Conservation (phyloP, 2,329 filamentous ascomycete genomes). For the Diaporthe velutina region DNA sequence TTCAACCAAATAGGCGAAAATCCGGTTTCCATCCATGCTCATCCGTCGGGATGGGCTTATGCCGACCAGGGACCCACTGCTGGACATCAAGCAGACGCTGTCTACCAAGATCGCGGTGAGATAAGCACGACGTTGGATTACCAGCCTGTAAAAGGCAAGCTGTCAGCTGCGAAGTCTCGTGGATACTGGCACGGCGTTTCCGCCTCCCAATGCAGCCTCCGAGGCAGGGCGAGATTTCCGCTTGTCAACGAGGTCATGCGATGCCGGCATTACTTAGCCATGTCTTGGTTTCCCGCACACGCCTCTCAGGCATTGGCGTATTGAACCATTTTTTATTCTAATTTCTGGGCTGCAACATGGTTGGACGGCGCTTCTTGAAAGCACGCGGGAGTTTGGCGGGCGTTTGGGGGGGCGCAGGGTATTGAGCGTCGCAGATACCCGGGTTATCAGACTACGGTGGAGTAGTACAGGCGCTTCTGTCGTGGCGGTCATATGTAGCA, state of each 20-base stretch:
- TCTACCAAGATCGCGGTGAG: conserved; percentile 41
- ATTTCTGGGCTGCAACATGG: background rate
- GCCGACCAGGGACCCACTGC: conserved; percentile 44
- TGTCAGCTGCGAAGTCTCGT: background rate
- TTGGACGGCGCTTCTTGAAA: background rate
- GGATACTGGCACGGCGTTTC: background rate
- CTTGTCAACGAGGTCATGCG: no score
- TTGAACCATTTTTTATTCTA: background rate
- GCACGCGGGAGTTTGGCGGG: background rate
- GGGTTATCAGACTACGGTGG: conserved; percentile 10
- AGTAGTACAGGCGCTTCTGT: background rate
- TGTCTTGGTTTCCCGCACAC: background rate
- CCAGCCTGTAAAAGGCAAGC: background rate
- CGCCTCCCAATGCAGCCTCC: no score
- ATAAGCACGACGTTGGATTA: background rate
- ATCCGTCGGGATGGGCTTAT: conserved; percentile 67
- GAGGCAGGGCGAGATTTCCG: background rate
- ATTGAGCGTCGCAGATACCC: background rate
- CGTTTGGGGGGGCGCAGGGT: background rate
- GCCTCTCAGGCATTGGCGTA: background rate
- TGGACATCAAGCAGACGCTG: conserved; percentile 37
- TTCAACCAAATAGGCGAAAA: conserved; percentile 61
- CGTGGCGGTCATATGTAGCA: no score
- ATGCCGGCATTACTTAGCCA: background rate
- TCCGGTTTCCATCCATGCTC: conserved; percentile 73